Evolutionary conservation across 192 early-diverging fungal genomes (phyloP), one percentile per base, ranked within the genome.

Genomic region (Backusella sp.): DNA sequence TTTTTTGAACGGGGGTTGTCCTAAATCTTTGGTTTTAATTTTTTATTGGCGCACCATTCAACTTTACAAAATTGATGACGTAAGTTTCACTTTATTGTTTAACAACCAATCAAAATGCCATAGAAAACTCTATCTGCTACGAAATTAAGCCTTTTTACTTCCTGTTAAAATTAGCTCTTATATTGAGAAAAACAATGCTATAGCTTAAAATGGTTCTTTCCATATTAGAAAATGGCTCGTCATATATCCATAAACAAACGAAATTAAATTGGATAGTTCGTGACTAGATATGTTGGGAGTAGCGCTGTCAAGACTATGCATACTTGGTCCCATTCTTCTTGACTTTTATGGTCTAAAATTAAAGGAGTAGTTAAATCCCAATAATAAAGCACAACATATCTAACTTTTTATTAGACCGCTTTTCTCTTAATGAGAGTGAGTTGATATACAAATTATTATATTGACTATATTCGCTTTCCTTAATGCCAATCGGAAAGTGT

Each of bases 1-100:
- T 62, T 32, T 62, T 62, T 62, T 62, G 56, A 62, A 62, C 56
- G 56, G 56, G 56, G 56, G 56, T 49, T 49, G 56, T 62, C 56
- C 21, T 62, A 62, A 26, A 62, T 62, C 17, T 49, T n/a, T 49
- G 46, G 9, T 62, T 23, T 62, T 28, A 28, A 12, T 62, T 62
- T 59, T 28, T 28, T 26, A 9, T 28, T 12, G 23, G 56, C 56
- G 7, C 56, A 62, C 23, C 56, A 62, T 28, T 28, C 8, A 28
- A 28, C 7, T 62, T 62, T 62, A 28, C 4, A 4, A 62, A 62
- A 62, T 6, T 62, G 56, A 62, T 62, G 56, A 62, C 56, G 56
- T 62, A 62, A 28, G 9, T 2, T 4, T 59, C 23, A 4, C 11
- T 23, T 21, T 21, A 4, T 59, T 9, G 19, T 9, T 9, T 3